Percentiles rank a stretch among this genome's conserved stretches.
These are phyloP conservation scores for Solanum peruvianum DNA, from an alignment of 257 asterid genomes.

Conservation along the genomic window DNA sequence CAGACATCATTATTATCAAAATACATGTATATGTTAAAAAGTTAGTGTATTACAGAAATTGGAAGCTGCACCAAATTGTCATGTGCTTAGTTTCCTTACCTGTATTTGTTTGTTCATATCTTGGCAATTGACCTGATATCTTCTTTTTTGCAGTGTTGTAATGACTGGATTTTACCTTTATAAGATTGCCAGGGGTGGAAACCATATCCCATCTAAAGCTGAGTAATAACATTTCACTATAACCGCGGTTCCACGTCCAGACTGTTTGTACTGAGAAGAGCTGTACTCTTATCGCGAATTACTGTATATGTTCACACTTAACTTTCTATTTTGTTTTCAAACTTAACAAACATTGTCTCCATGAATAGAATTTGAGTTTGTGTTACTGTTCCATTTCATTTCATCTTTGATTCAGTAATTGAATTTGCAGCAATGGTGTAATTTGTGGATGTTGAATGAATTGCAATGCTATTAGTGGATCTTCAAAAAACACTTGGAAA, in stretches of 20 bases:
- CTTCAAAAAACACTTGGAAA: background rate
- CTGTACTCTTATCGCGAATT: background rate
- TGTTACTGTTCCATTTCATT: background rate
- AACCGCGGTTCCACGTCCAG: background rate
- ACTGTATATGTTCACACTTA: background rate
- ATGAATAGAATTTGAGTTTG: background rate
- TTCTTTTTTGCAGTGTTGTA: constrained; percentile 44
- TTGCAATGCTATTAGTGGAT: background rate
- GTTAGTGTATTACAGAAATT: background rate
- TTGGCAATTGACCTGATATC: background rate
- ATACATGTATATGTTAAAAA: background rate
- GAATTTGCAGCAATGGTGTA: background rate
- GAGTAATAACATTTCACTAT: constrained; percentile 20
- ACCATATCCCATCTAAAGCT: constrained; percentile 54
- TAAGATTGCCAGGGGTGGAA: constrained; percentile 79
- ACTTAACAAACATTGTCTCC: background rate
- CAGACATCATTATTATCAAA: background rate
- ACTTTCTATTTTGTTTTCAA: background rate
- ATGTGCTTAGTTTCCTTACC: background rate
- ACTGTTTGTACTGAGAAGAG: background rate
- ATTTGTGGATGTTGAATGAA: background rate
- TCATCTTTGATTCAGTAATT: background rate
- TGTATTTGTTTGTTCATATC: background rate
- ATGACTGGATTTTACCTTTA: constrained; percentile 71
- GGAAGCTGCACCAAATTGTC: background rate